Conservation (phyloP, 208 protist species). For the Crithidia thermophila region DNA sequence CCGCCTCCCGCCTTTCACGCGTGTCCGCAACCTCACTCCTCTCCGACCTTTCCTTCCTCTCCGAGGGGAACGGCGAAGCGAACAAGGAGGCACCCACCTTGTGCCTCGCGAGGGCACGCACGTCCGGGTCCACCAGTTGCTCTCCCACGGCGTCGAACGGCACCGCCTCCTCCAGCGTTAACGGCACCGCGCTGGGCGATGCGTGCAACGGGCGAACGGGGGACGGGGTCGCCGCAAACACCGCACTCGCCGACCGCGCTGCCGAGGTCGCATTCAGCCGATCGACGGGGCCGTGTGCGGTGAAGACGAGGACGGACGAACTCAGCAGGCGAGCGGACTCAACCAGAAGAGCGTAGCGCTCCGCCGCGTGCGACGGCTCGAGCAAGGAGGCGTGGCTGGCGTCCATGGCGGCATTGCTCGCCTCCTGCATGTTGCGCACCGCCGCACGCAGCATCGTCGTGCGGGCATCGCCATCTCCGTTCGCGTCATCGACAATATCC, state of each 20-base stretch:
- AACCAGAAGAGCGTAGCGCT: constrained; percentile 10
- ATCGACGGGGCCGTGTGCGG: neutral
- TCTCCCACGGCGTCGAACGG: neutral
- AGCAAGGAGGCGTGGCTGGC: neutral
- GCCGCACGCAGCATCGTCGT: constrained; percentile 8
- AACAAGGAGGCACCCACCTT: too few relatives aligned
- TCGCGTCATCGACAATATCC: too few relatives aligned
- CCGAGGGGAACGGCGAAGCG: too few relatives aligned
- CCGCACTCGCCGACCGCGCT: neutral
- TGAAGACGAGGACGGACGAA: constrained; percentile 14
- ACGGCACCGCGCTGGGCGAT: neutral
- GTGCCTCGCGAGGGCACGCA: too few relatives aligned
- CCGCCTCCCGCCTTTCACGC: too few relatives aligned
- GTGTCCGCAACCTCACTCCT: too few relatives aligned
- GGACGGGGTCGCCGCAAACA: neutral
- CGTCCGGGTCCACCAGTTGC: too few relatives aligned
- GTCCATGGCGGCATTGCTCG: constrained; percentile 10
- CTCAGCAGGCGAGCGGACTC: constrained; percentile 15
- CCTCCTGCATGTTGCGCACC: constrained; percentile 10
- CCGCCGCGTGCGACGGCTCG: neutral
- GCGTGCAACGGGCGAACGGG: neutral
- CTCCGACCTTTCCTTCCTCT: too few relatives aligned
- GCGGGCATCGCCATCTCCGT: too few relatives aligned
- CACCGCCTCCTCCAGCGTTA: neutral
- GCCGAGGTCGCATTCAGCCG: neutral